phyloP scores from a whole-genome alignment of 768 basidiomycete genomes.

The Psilocybe cubensis region DNA sequence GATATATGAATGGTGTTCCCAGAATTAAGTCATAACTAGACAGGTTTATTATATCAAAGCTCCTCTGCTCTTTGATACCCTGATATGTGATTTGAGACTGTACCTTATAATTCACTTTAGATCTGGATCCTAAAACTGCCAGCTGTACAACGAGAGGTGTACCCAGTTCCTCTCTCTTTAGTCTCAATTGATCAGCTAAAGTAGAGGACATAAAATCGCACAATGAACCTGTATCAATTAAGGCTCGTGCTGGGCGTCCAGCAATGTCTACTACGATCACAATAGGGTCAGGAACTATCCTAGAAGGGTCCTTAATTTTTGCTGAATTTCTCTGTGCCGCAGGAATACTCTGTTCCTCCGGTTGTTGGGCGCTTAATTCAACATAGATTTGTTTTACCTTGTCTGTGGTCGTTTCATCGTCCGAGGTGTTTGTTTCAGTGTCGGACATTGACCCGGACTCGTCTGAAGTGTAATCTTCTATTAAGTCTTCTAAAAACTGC shows the following conservation, averaged over 20 bases:
- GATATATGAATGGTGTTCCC: constrained; percentile 41
- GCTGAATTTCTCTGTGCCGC: constrained; percentile 28
- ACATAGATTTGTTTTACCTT: too few species aligned
- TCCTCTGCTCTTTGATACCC: constrained; percentile 30
- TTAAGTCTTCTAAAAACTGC: too few species aligned
- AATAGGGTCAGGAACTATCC: constrained; percentile 33
- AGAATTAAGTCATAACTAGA: constrained; percentile 43
- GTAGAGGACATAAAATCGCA: constrained; percentile 43
- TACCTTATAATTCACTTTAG: constrained; percentile 33
- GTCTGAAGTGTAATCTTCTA: too few species aligned
- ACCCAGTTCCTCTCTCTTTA: constrained; percentile 22
- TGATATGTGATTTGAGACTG: constrained; percentile 34
- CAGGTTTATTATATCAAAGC: constrained; percentile 42
- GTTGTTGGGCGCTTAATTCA: too few species aligned
- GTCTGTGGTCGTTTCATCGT: too few species aligned
- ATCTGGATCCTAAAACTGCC: constrained; percentile 40
- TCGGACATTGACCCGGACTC: too few species aligned
- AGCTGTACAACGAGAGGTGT: constrained; percentile 34
- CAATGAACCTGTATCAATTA: constrained; percentile 40
- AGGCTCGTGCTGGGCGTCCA: constrained; percentile 30
- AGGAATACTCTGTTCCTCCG: constrained; percentile 13
- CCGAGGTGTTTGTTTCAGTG: too few species aligned
- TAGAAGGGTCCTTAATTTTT: constrained; percentile 15
- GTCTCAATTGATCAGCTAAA: constrained; percentile 37
- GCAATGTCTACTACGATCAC: constrained; percentile 33